A percentile compares a stretch with the other conserved stretches of the same genome.
These are phyloP conservation scores for Coemansia sp. DNA, from an alignment of 192 early-diverging fungal genomes.

Conservation along the genomic window DNA sequence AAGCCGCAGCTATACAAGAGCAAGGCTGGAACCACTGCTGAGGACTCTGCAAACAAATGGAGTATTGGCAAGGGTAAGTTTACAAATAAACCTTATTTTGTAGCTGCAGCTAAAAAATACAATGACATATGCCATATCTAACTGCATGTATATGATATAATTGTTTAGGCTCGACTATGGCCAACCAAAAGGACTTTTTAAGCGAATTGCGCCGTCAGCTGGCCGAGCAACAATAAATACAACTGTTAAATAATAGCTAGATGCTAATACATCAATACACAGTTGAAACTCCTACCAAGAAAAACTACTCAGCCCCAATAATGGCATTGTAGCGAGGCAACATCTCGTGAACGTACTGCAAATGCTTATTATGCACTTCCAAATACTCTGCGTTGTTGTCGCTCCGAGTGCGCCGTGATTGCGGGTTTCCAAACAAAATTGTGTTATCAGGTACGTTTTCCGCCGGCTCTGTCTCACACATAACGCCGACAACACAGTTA, in stretches of 20 bases:
- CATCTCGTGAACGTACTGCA: conserved; percentile 55
- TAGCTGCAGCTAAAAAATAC: too few relatives aligned
- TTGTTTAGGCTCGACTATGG: conserved; percentile 45
- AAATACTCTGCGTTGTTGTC: conserved; percentile 30
- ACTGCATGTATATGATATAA: not conserved
- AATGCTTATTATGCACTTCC: conserved; percentile 34
- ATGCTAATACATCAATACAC: conserved; percentile 1
- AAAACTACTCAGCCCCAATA: conserved; percentile 41
- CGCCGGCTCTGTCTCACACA: conserved; percentile 26
- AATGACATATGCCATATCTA: not conserved
- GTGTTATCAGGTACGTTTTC: conserved; percentile 49
- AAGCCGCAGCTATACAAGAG: conserved; percentile 33
- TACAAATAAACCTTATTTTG: not conserved
- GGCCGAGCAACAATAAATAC: not conserved
- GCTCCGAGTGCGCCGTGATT: conserved; percentile 26
- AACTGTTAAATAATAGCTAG: not conserved
- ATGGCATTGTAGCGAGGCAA: conserved; percentile 56
- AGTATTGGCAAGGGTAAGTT: conserved; percentile 32
- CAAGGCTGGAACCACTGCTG: not conserved
- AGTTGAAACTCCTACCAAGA: too few relatives aligned
- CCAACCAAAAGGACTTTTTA: conserved; percentile 51
- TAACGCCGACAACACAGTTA: conserved; percentile 47
- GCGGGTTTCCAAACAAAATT: conserved; percentile 45
- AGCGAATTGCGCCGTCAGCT: conserved; percentile 48
- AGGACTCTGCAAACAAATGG: conserved; percentile 21